Evolutionary conservation across 306 rosid species (phyloP), one percentile per base, ranked within the genome.

Genomic region (Prunus mira): DNA sequence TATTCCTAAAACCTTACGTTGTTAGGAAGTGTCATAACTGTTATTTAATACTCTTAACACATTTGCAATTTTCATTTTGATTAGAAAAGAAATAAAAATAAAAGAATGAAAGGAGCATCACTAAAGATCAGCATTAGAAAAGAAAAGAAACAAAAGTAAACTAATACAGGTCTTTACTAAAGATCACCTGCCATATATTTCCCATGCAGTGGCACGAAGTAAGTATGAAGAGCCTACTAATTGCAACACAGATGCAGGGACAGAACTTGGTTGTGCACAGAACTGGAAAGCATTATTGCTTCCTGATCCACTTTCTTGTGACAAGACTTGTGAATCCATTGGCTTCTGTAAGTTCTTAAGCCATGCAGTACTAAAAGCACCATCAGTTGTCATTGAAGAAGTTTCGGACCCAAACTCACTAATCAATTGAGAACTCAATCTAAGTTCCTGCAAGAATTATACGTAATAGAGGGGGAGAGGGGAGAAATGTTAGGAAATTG

Each of bases 191-290:
- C 98, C 97, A 76, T 95, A 90, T 78, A 88, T 84, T 83, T 92
- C 97, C 97, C 94, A 92, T 28, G 98, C 88, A 80, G 92, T 90
- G 49, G 98, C 91, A 27, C 97, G 95, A 20, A 90, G 89, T 73
- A 94, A 78, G 87, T 85, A 92, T 51, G 98, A 90, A 65, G 96
- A 92, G 79, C 98, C 97, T 79, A 92, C 74, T 78, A 90, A 84
- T 81, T 92, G 97, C 84, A 95, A 67, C 30, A 95, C 97, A 71
- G 98, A 88, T 84, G 93, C 91, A 85, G 98, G 98, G 86, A 95
- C 88, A 19, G 96, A 83, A 72, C 92, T 92, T 57, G 93, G 91
- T 69, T 95, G 97, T 30, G 91, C 89, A 81, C 87, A 90, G 79
- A 90, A 92, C 70, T 84, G 95, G 81, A 86, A 88, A 85, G 75